Percentiles rank a stretch among this genome's conserved stretches.
Conservation (phyloP, 1,284 basidiomycete species). For the Apiotrichum sp. region DNA sequence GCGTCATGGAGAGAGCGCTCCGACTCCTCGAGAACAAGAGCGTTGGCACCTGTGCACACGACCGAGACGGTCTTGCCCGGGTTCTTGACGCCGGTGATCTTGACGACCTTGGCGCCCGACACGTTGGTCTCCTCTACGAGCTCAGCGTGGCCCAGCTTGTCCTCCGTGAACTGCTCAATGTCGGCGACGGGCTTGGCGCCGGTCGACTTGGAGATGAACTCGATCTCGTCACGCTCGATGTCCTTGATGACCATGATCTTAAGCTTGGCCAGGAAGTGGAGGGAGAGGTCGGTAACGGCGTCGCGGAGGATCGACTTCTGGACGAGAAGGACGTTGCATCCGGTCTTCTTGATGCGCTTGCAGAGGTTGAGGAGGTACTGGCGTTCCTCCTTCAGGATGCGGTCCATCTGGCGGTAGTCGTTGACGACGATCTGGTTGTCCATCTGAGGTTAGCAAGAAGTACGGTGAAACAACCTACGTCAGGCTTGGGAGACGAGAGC, state of each 20-base stretch:
- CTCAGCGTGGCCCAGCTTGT: conserved; percentile 95
- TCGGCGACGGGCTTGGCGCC: conserved; percentile 96
- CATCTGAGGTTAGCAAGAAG: conserved; percentile 54
- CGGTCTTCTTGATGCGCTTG: conserved; percentile 99
- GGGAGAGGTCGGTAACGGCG: conserved; percentile 96
- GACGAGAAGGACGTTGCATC: conserved; percentile 97
- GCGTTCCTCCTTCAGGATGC: conserved; percentile 97
- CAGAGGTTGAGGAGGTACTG: conserved; percentile 97
- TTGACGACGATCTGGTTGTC: conserved; percentile 99
- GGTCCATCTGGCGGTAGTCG: conserved; percentile 99
- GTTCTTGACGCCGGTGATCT: conserved; percentile 92
- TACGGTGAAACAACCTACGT: conserved; percentile 44
- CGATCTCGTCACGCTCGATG: conserved; percentile 97
- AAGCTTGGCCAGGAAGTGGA: conserved; percentile 95
- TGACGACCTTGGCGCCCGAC: conserved; percentile 84
- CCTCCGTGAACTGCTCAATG: conserved; percentile 97
- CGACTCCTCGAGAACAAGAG: conserved; percentile 91
- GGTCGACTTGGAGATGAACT: conserved; percentile 91
- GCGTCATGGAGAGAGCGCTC: conserved; percentile 98
- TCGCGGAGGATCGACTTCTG: conserved; percentile 99
- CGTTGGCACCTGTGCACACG: conserved; percentile 90
- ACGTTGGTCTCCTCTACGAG: conserved; percentile 85
- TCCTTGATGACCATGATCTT: conserved; percentile 98
- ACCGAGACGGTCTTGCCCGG: conserved; percentile 91
- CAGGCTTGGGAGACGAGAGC: conserved; percentile 93